These are phyloP conservation scores for Backusella macrospora DNA, from an alignment of 192 early-diverging fungal genomes.

Conservation along the genomic window DNA sequence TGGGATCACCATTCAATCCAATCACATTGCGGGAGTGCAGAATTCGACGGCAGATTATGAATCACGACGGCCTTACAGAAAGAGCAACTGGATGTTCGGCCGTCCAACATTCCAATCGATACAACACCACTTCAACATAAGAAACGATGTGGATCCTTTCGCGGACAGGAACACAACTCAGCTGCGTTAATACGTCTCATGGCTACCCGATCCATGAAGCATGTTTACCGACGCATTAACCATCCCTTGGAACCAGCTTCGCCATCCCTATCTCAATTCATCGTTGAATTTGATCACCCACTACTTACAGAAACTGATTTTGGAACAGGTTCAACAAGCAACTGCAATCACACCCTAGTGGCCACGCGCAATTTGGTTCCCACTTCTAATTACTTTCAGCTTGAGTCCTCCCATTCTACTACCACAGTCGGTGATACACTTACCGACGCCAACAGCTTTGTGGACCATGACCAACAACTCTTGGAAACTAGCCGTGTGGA, in stretches of 20 bases:
- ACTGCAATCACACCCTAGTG: no score
- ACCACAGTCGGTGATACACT: no score
- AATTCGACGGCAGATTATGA: conserved; percentile 25
- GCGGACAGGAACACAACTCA: conserved; percentile 22
- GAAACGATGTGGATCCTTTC: conserved; percentile 38
- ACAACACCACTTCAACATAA: conserved; percentile 11
- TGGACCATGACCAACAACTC: no score
- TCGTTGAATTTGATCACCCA: conserved; percentile 34
- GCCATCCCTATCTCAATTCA: conserved; percentile 34
- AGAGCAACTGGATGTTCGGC: conserved; percentile 27
- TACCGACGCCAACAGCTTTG: no score
- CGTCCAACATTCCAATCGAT: conserved; percentile 15
- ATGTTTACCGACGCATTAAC: conserved; percentile 22
- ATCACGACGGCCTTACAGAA: conserved; percentile 8
- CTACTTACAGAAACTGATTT: conserved; percentile 8
- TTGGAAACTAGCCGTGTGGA: no score
- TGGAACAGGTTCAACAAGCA: no score
- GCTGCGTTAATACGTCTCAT: conserved; percentile 29
- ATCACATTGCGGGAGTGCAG: no score
- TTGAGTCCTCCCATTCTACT: no score
- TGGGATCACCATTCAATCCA: no score
- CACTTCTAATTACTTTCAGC: no score
- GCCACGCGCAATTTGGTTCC: no score
- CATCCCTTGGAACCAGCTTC: conserved; percentile 17
- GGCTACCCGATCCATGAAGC: conserved; percentile 26